These are phyloP conservation scores for Neurospora discreta DNA, from an alignment of 495 filamentous ascomycete species.

Conservation along the genomic window DNA sequence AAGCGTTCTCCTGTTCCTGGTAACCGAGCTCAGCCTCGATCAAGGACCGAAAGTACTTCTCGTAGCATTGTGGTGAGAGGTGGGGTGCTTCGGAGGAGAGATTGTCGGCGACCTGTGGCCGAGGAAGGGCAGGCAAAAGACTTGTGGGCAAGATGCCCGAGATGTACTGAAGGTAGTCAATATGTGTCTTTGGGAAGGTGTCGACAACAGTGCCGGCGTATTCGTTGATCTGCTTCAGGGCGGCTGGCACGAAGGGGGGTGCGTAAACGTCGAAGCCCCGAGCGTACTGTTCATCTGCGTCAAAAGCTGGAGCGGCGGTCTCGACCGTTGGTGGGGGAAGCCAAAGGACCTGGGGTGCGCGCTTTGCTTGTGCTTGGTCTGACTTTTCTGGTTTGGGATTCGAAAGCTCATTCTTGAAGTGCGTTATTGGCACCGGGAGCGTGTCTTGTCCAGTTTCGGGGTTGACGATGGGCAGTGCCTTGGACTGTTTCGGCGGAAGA, in stretches of 20 bases:
- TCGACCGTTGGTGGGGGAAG: neutral
- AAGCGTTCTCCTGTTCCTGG: slow-evolving; percentile 12
- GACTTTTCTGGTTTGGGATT: neutral
- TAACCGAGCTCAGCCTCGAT: slow-evolving; percentile 11
- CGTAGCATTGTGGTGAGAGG: slow-evolving; percentile 7
- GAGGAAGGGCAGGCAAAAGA: neutral
- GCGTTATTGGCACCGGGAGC: neutral
- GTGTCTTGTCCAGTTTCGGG: neutral
- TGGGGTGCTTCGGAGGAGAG: neutral
- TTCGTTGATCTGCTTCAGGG: slow-evolving; percentile 18
- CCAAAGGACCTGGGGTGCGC: neutral
- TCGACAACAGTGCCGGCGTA: slow-evolving; percentile 4
- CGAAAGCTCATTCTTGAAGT: neutral
- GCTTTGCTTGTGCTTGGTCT: neutral
- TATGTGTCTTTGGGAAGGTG: slow-evolving; percentile 3
- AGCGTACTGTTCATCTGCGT: slow-evolving; percentile 1
- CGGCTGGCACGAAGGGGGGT: slow-evolving; percentile 21
- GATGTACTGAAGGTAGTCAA: slow-evolving; percentile 1
- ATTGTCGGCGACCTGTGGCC: neutral
- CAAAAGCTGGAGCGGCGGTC: neutral
- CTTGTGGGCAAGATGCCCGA: neutral
- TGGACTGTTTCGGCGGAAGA: neutral
- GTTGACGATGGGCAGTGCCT: neutral
- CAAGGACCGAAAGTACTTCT: slow-evolving; percentile 9
- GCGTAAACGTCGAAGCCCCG: slow-evolving; percentile 24